Evolutionary conservation across 176 grass and related monocot species (phyloP).

Genomic region (Phoenix roebelenii): DNA sequence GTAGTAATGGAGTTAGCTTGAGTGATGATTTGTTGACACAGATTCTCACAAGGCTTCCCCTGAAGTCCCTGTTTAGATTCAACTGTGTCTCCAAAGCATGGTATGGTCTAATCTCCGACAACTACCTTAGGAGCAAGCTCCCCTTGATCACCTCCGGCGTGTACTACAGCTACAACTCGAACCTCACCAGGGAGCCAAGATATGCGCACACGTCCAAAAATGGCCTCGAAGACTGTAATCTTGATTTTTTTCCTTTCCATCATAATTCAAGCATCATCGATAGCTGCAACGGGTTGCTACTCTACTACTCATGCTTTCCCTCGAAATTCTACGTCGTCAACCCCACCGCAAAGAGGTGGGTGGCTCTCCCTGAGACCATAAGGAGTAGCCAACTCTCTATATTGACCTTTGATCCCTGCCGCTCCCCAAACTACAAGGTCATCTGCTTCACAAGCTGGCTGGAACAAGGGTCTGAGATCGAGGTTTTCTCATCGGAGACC

Average conservation of each 20-base stretch:
- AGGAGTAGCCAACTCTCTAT: conserved; percentile 50
- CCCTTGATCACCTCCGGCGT: conserved; percentile 59
- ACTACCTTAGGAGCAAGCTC: conserved; percentile 51
- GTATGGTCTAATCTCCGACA: conserved; percentile 48
- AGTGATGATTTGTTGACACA: conserved; percentile 51
- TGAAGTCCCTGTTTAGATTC: conserved; percentile 64
- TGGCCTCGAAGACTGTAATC: conserved; percentile 25
- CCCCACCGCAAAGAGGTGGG: conserved; percentile 55
- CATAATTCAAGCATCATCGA: conserved; percentile 59
- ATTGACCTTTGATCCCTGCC: conserved; percentile 58
- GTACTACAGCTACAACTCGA: conserved; percentile 28
- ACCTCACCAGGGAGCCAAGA: conserved; percentile 18
- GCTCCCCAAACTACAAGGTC: conserved; percentile 46
- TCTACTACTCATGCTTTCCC: conserved; percentile 33
- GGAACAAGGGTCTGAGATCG: conserved; percentile 38
- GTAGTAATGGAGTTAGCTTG: background rate
- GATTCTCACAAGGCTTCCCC: conserved; percentile 55
- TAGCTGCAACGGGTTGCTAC: conserved; percentile 76
- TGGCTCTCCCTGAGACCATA: conserved; percentile 25
- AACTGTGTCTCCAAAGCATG: conserved; percentile 64
- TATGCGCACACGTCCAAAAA: conserved; percentile 35
- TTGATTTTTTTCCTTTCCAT: conserved; percentile 67
- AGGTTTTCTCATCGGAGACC: conserved; percentile 55
- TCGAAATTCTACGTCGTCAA: conserved; percentile 66
- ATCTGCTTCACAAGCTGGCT: conserved; percentile 58